A percentile compares a stretch with the other conserved stretches of the same genome.
phyloP scores from a whole-genome alignment of 768 basidiomycete genomes.

The Omphalotus guepiniiformis region DNA sequence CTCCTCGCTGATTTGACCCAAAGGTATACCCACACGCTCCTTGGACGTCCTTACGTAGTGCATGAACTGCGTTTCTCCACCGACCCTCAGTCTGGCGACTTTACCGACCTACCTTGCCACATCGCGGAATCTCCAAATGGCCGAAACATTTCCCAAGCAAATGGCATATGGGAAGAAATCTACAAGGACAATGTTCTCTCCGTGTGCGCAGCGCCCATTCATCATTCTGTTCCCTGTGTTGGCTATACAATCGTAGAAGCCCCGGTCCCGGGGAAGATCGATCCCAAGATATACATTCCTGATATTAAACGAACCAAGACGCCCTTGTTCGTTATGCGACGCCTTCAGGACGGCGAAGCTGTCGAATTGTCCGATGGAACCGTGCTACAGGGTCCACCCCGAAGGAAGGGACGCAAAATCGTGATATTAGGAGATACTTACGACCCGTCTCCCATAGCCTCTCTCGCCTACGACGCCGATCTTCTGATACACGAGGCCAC shows the following conservation, averaged over 20 bases:
- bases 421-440: constrained; percentile 84
- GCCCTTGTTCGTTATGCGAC: constrained; percentile 62
- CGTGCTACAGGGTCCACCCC: constrained; percentile 59
- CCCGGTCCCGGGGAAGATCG: constrained; percentile 72
- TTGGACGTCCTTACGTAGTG: constrained; percentile 68
- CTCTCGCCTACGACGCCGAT: constrained; percentile 61
- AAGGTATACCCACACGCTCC: constrained; percentile 57
- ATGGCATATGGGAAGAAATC: constrained; percentile 66
- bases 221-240: constrained; percentile 77
- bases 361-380: constrained; percentile 71
- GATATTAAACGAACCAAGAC: constrained; percentile 67
- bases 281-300: constrained; percentile 62
- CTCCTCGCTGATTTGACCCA: no score
- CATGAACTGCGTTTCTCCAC: constrained; percentile 72
- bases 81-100: constrained; percentile 53
- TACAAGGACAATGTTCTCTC: constrained; percentile 52
- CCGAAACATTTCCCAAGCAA: constrained; percentile 53
- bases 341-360: constrained; percentile 59
- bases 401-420: constrained; percentile 68
- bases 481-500: constrained; percentile 87
- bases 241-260: constrained; percentile 74
- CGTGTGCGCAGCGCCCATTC: constrained; percentile 74
- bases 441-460: constrained; percentile 65
- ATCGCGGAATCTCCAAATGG: constrained; percentile 55
- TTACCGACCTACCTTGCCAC: constrained; percentile 42